phyloP scores from a whole-genome alignment of 139 green algal species.

The Micractinium sp. region DNA sequence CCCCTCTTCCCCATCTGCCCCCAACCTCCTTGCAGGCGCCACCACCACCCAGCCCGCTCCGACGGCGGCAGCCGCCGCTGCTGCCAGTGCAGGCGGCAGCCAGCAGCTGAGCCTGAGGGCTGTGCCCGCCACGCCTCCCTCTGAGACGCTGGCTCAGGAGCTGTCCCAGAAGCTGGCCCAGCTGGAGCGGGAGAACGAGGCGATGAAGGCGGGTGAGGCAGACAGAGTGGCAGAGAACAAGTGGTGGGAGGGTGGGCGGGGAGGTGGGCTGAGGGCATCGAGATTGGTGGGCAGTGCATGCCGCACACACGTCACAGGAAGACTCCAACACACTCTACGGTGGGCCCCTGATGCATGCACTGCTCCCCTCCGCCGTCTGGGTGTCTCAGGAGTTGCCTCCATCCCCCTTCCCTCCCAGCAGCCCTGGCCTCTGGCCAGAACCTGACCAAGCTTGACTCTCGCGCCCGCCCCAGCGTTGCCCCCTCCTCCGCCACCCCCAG shows the following conservation, averaged over 20 bases:
- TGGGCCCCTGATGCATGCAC: too few relatives aligned
- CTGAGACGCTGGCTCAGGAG: not conserved
- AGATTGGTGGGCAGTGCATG: too few relatives aligned
- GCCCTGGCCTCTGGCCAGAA: not conserved
- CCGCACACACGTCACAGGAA: too few relatives aligned
- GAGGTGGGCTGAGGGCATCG: too few relatives aligned
- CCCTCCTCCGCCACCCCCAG: not conserved
- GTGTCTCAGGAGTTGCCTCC: too few relatives aligned
- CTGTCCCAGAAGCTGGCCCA: not conserved
- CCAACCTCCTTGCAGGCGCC: too few relatives aligned
- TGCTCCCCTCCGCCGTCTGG: too few relatives aligned
- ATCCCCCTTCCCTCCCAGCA: not conserved
- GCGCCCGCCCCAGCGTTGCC: not conserved
- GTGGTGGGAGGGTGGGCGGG: too few relatives aligned
- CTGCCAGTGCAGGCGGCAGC: not conserved
- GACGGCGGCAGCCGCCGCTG: not conserved
- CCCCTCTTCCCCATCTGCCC: too few relatives aligned
- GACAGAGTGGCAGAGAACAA: too few relatives aligned
- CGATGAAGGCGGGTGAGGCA: not conserved
- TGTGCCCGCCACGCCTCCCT: not conserved
- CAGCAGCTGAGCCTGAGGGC: not conserved
- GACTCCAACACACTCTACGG: too few relatives aligned
- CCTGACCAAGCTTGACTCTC: not conserved
- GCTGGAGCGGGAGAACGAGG: not conserved
- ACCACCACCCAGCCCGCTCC: too few relatives aligned